Evolutionary conservation across 2,329 filamentous ascomycete genomes (phyloP).

Genomic region (Trichophyton schoenleinii): DNA sequence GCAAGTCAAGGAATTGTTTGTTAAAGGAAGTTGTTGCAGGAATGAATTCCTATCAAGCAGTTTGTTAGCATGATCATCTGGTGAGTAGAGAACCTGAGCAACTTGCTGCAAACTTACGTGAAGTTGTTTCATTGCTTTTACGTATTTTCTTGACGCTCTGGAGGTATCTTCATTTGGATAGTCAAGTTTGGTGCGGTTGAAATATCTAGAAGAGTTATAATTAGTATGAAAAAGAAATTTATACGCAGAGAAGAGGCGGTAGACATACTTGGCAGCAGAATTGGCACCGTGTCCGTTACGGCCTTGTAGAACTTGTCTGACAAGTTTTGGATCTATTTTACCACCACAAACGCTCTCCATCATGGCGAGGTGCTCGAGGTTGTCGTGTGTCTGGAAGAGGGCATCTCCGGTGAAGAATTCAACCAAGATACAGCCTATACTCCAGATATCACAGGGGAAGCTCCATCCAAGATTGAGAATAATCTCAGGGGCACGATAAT

Average conservation of each 20-base stretch:
- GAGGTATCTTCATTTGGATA: constrained; percentile 53
- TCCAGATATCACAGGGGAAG: constrained; percentile 58
- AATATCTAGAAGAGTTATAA: constrained; percentile 34
- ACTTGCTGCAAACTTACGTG: constrained; percentile 33
- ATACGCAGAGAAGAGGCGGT: constrained; percentile 8
- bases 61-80: constrained; percentile 13
- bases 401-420: constrained; percentile 58
- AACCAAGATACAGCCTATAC: constrained; percentile 55
- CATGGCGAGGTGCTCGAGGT: constrained; percentile 56
- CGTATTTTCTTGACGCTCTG: constrained; percentile 52
- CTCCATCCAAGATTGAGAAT: constrained; percentile 57
- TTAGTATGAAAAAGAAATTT: constrained; percentile 23
- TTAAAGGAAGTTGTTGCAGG: constrained; percentile 49
- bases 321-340: constrained; percentile 43
- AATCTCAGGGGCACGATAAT: constrained; percentile 56
- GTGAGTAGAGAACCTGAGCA: not conserved
- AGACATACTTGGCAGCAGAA: constrained; percentile 43
- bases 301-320: constrained; percentile 40
- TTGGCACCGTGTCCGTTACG: constrained; percentile 39
- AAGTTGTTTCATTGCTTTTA: constrained; percentile 54
- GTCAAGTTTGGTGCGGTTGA: constrained; percentile 45
- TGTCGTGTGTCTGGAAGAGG: constrained; percentile 56
- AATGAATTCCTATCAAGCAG: constrained; percentile 45
- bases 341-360: constrained; percentile 52
- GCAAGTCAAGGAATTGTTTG: constrained; percentile 49